Percentiles rank a stretch among this genome's conserved stretches.
These are phyloP conservation scores for Pleomassaria siparia DNA, from an alignment of 2,329 filamentous ascomycete genomes.

Conservation along the genomic window DNA sequence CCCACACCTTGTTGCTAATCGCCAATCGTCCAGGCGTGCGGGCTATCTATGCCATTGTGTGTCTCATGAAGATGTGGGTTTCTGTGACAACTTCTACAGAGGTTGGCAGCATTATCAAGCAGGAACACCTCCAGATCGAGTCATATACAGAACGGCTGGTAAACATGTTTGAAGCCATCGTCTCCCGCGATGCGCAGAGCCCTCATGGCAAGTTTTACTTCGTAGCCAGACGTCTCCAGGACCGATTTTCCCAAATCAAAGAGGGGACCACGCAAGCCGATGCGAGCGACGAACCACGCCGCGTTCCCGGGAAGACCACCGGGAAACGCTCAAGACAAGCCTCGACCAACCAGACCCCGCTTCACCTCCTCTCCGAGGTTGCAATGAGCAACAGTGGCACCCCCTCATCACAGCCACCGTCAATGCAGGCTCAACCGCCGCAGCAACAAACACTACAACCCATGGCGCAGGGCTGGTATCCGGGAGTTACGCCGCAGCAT, in stretches of 20 bases:
- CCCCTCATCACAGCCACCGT: constrained; percentile 4
- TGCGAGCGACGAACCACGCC: constrained; percentile 22
- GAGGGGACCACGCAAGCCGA: constrained; percentile 42
- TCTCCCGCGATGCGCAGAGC: constrained; percentile 43
- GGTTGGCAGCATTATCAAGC: constrained; percentile 52
- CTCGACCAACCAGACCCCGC: constrained; percentile 38
- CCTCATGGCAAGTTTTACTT: constrained; percentile 52
- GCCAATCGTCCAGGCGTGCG: constrained; percentile 48
- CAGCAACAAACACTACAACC: constrained; percentile 25
- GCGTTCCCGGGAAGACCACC: constrained; percentile 15
- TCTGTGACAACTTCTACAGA: constrained; percentile 54
- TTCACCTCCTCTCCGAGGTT: constrained; percentile 45
- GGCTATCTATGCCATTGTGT: constrained; percentile 58
- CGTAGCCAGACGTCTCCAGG: constrained; percentile 48
- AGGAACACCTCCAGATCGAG: constrained; percentile 51
- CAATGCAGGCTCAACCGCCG: constrained; percentile 7
- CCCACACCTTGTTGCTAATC: constrained; percentile 18
- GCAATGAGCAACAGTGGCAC: constrained; percentile 39
- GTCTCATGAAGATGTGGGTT: constrained; percentile 63
- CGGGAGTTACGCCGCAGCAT: constrained; percentile 19
- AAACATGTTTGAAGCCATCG: constrained; percentile 48
- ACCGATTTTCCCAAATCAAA: constrained; percentile 48
- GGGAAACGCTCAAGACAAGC: constrained; percentile 24
- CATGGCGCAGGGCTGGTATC: constrained; percentile 33
- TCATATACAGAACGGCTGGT: constrained; percentile 50